Evolutionary conservation across 345 rosid genomes (phyloP).

Genomic region (Gossypium ekmanianum): DNA sequence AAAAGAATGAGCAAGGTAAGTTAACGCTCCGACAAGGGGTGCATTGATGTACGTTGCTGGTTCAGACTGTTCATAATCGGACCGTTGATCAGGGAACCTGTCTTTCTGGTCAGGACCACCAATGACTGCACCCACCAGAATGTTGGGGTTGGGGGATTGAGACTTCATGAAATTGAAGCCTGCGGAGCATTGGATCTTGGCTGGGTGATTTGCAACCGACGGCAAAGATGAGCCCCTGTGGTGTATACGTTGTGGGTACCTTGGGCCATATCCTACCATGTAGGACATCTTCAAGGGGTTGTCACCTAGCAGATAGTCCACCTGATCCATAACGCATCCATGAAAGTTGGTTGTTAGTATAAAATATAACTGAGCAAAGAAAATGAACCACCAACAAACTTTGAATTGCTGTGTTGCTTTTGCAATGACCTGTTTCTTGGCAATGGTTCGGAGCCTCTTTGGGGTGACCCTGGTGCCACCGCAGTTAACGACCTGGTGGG

Average conservation of each 20-base stretch:
- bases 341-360: neutral
- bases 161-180: conserved; percentile 70
- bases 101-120: conserved; percentile 88
- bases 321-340: conserved; percentile 23
- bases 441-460: conserved; percentile 41
- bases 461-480: conserved; percentile 48
- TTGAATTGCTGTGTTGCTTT: neutral
- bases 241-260: conserved; percentile 79
- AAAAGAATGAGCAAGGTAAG: conserved; percentile 81
- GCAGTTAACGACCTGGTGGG: conserved; percentile 37
- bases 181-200: conserved; percentile 59
- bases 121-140: conserved; percentile 75
- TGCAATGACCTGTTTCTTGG: conserved; percentile 34
- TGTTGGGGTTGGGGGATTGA: conserved; percentile 75
- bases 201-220: conserved; percentile 60
- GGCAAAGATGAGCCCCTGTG: conserved; percentile 96
- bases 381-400: neutral
- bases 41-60: conserved; percentile 92
- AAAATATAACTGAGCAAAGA: neutral
- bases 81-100: conserved; percentile 66
- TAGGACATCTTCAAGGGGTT: conserved; percentile 86
- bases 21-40: conserved; percentile 83
- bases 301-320: conserved; percentile 87
- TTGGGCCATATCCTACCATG: conserved; percentile 90
- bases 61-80: conserved; percentile 85